phyloP scores from a whole-genome alignment of 75 land plant genomes.

The Selaginella moellendorffii region DNA sequence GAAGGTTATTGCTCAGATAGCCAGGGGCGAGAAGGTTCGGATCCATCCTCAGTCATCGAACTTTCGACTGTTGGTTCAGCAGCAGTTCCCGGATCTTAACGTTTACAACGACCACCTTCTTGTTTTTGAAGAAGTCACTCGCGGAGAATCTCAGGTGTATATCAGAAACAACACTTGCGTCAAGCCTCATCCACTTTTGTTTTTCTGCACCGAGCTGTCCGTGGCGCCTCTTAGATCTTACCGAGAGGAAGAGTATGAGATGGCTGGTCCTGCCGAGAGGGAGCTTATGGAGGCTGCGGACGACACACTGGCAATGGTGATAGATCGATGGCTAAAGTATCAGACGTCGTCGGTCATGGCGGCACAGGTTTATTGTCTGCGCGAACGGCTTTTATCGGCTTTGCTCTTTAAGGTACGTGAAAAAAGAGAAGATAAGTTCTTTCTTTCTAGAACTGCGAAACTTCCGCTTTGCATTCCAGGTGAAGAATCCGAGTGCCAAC shows the following conservation, averaged over 20 bases:
- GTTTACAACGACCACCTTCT: slow-evolving; percentile 27
- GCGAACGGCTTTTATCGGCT: slow-evolving; percentile 68
- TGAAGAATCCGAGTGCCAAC: slow-evolving; percentile 35
- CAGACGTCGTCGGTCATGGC: slow-evolving; percentile 63
- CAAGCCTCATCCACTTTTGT: slow-evolving; percentile 65
- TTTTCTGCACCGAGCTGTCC: slow-evolving; percentile 68
- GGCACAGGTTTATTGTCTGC: slow-evolving; percentile 76
- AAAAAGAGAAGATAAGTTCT: no score
- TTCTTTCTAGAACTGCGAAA: no score
- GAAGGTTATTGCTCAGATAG: slow-evolving; percentile 52
- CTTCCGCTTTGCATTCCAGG: slow-evolving; percentile 19
- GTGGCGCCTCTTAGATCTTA: slow-evolving; percentile 42
- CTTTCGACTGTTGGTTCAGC: slow-evolving; percentile 24
- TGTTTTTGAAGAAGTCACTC: slow-evolving; percentile 80
- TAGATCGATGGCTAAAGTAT: slow-evolving; percentile 76
- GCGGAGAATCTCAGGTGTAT: slow-evolving; percentile 58
- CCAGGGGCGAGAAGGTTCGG: slow-evolving; percentile 58
- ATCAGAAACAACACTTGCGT: slow-evolving; percentile 56
- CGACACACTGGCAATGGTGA: slow-evolving; percentile 36
- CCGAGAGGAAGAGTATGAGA: slow-evolving; percentile 15
- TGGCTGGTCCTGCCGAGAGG: slow-evolving; percentile 15
- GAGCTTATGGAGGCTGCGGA: slow-evolving; percentile 48
- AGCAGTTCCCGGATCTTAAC: slow-evolving; percentile 8
- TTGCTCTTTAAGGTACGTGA: slow-evolving; percentile 53
- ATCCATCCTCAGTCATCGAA: slow-evolving; percentile 65